Conservation (phyloP, 2,329 filamentous ascomycete species). For the Trichoderma endophyticum region DNA sequence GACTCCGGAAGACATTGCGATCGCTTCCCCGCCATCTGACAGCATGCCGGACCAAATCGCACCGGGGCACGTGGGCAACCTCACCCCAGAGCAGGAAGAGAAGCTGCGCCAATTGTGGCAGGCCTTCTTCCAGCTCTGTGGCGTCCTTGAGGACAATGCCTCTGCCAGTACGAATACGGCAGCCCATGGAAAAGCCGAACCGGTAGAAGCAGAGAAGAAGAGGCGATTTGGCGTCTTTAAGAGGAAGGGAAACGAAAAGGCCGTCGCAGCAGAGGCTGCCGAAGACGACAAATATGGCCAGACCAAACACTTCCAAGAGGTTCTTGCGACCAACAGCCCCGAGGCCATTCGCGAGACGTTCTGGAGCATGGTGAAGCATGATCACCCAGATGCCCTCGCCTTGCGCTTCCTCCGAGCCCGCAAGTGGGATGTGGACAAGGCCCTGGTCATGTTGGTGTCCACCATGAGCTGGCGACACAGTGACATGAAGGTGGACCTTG, state of each 20-base stretch:
- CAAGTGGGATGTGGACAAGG: conserved; percentile 94
- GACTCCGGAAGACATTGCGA: neutral
- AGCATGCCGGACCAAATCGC: conserved; percentile 35
- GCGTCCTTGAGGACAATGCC: conserved; percentile 43
- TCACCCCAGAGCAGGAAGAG: conserved; percentile 84
- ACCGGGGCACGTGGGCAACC: conserved; percentile 76
- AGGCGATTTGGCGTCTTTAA: conserved; percentile 69
- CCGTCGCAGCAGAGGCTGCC: conserved; percentile 30
- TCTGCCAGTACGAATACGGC: conserved; percentile 25
- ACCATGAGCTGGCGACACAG: conserved; percentile 87
- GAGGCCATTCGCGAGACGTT: conserved; percentile 77
- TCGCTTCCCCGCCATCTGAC: neutral
- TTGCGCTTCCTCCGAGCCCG: conserved; percentile 82
- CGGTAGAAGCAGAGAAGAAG: conserved; percentile 55
- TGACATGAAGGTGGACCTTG: conserved; percentile 84
- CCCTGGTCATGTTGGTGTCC: conserved; percentile 88
- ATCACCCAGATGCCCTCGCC: conserved; percentile 83
- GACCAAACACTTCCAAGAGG: conserved; percentile 79
- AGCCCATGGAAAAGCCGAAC: neutral
- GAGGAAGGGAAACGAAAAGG: conserved; percentile 52
- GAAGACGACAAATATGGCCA: conserved; percentile 91
- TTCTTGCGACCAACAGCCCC: conserved; percentile 70
- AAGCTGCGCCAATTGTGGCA: conserved; percentile 88
- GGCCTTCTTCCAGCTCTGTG: conserved; percentile 71
- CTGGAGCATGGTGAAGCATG: conserved; percentile 93